A percentile compares a stretch with the other conserved stretches of the same genome.
Evolutionary conservation across 2,329 filamentous ascomycete genomes (phyloP).

Genomic region (Teratosphaeriaceae sp.): DNA sequence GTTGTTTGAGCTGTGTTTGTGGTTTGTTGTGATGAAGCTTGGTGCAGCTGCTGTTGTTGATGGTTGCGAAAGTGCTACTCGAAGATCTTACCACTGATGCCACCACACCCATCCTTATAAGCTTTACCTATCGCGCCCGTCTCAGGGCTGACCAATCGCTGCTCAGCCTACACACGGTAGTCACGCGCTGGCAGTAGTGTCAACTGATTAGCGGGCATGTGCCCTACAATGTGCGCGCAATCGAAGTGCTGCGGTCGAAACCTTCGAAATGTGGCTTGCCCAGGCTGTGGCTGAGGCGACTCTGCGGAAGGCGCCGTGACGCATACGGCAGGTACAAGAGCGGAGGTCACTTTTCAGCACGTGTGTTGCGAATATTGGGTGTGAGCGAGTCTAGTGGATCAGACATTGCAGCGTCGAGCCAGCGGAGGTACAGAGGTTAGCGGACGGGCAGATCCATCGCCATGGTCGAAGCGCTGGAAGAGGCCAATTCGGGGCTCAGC

Average conservation of each 20-base stretch:
- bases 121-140: too few species aligned
- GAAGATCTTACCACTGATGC: not conserved
- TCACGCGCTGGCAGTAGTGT: not conserved
- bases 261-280: too few species aligned
- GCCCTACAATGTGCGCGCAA: too few species aligned
- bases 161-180: not conserved
- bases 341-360: too few species aligned
- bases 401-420: not conserved
- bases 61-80: not conserved
- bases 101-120: not conserved
- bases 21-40: not conserved
- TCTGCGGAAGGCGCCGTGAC: too few species aligned
- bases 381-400: too few species aligned
- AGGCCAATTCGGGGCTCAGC: constrained; percentile 33
- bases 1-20: too few species aligned
- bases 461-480: constrained; percentile 32
- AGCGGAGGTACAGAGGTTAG: not conserved
- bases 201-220: not conserved
- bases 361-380: too few species aligned
- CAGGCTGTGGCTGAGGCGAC: too few species aligned
- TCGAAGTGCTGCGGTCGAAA: too few species aligned
- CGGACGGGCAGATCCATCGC: not conserved
- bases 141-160: too few species aligned
- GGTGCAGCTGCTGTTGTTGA: not conserved
- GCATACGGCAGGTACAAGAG: too few species aligned